Conservation (phyloP, 345 rosid species). For the Kandelia obovata region DNA sequence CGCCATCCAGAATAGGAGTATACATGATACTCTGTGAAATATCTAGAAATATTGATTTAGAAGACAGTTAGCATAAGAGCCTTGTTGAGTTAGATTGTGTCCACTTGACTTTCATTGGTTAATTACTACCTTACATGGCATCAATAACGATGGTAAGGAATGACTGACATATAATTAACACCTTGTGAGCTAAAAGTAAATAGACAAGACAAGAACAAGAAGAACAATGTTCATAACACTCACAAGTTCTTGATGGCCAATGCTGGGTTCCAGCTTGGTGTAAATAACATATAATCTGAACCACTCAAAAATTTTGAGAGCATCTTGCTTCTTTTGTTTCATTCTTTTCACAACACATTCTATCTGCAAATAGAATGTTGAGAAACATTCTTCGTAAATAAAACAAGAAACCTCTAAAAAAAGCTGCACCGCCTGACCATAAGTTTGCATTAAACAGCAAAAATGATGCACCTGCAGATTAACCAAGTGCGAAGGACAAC, state of each 20-base stretch:
- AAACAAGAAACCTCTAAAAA: not conserved
- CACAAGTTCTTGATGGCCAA: conserved; percentile 74
- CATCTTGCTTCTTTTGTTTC: conserved; percentile 55
- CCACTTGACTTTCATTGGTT: too few species aligned
- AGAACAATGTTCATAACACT: conserved; percentile 29
- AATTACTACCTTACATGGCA: too few species aligned
- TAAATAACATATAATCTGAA: conserved; percentile 68
- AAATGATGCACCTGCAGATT: not conserved
- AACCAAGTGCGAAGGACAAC: too few species aligned
- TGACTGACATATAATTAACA: too few species aligned
- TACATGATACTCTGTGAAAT: not conserved
- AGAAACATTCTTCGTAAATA: not conserved
- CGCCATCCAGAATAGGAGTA: too few species aligned
- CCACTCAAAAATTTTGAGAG: conserved; percentile 68
- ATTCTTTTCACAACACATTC: conserved; percentile 54
- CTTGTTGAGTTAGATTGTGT: too few species aligned
- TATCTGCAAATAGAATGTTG: conserved; percentile 32
- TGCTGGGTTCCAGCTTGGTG: conserved; percentile 67
- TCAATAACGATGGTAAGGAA: too few species aligned
- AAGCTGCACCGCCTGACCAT: not conserved
- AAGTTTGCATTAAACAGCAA: not conserved
- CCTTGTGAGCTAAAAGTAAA: not conserved
- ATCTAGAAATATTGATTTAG: not conserved
- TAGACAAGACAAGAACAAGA: not conserved
- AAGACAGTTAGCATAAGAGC: not conserved